Evolutionary conservation across 2,329 filamentous ascomycete genomes (phyloP).

Genomic region (Capronia epimyces): DNA sequence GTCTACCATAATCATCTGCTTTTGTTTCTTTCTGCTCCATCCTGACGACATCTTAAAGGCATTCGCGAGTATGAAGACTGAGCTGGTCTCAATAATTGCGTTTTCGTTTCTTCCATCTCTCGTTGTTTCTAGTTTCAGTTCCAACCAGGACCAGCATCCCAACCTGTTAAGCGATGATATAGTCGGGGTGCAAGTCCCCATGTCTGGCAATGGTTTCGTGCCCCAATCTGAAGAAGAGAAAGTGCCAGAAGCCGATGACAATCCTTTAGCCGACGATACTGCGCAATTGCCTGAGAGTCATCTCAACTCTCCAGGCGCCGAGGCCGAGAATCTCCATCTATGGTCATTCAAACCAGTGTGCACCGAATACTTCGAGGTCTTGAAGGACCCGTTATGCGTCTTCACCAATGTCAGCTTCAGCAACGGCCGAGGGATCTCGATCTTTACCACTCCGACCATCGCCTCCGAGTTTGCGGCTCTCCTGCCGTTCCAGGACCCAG

Average conservation of each 20-base stretch:
- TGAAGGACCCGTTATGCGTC: slow-evolving; percentile 16
- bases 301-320: background rate
- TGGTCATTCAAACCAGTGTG: slow-evolving; percentile 20
- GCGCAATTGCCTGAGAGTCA: background rate
- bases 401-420: slow-evolving; percentile 21
- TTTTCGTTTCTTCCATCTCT: slow-evolving; percentile 2
- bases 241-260: background rate
- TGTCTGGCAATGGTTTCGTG: background rate
- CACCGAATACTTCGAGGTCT: slow-evolving; percentile 11
- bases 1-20: background rate
- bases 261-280: background rate
- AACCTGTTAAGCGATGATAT: background rate
- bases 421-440: slow-evolving; percentile 21
- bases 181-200: background rate
- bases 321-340: background rate
- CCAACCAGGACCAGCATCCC: background rate
- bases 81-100: slow-evolving; percentile 4
- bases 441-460: slow-evolving; percentile 22
- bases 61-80: slow-evolving; percentile 5
- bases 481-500: slow-evolving; percentile 16
- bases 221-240: background rate
- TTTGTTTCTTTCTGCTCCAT: background rate
- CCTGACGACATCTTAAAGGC: background rate
- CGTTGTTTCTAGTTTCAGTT: background rate
- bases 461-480: slow-evolving; percentile 12